Evolutionary conservation across 768 basidiomycete species (phyloP).

Genomic region (Amanita fuliginea): DNA sequence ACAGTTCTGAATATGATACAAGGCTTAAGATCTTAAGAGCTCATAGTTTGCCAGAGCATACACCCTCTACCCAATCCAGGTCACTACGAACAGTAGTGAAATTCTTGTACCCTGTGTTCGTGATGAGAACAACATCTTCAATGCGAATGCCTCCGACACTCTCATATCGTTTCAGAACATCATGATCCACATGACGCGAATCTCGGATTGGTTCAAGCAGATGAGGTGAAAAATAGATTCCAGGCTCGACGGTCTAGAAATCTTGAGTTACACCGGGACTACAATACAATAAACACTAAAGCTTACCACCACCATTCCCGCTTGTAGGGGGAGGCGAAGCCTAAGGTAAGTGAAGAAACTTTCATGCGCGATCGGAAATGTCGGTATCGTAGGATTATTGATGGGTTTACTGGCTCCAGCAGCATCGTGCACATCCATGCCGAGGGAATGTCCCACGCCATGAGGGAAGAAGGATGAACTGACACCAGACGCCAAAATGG

Average conservation of each 20-base stretch:
- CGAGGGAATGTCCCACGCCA: slow-evolving; percentile 83
- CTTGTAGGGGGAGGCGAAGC: slow-evolving; percentile 59
- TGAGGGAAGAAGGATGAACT: slow-evolving; percentile 91
- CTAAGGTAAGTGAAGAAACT: slow-evolving; percentile 75
- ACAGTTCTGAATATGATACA: too few relatives aligned
- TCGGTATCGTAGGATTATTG: slow-evolving; percentile 38
- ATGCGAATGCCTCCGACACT: slow-evolving; percentile 86
- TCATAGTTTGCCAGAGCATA: slow-evolving; percentile 61
- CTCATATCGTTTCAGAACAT: slow-evolving; percentile 60
- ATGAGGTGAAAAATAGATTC: slow-evolving; percentile 77
- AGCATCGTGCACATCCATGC: slow-evolving; percentile 92
- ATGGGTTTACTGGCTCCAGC: slow-evolving; percentile 72
- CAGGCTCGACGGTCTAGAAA: slow-evolving; percentile 78
- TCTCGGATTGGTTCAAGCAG: slow-evolving; percentile 55
- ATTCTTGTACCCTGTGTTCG: slow-evolving; percentile 64
- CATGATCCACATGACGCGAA: slow-evolving; percentile 59
- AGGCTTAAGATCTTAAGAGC: too few relatives aligned
- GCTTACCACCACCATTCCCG: slow-evolving; percentile 81
- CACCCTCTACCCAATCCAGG: slow-evolving; percentile 68
- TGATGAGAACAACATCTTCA: slow-evolving; percentile 85
- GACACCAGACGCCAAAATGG: slow-evolving; percentile 66
- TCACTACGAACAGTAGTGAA: slow-evolving; percentile 80
- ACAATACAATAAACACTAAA: background rate
- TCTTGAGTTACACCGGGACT: background rate
- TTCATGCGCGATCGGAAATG: slow-evolving; percentile 32